Base-by-base conservation (phyloP, 2,329 filamentous ascomycete genomes). In the Trichoderma simmonsii region DNA sequence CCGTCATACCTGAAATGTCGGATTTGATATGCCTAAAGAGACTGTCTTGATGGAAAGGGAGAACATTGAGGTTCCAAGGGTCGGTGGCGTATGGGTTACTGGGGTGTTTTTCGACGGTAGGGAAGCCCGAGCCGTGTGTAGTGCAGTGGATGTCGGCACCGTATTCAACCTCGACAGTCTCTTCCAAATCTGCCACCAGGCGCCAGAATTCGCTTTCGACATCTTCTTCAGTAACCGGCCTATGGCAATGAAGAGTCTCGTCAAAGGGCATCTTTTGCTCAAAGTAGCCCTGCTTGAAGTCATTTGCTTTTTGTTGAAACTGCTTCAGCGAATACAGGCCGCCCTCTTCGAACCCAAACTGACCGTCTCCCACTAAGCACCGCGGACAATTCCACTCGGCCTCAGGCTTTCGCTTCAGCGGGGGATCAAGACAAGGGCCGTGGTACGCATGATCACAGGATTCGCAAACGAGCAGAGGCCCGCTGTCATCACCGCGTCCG, bases 1-100 rank as follows among this genome's bases (percentile, higher is more conserved):
- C 95, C 0, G 96, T 99, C 96, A 99, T 99, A 48, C 96, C 96
- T 2, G 96, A 98, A 68, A 99, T 97, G 79, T 99, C 96, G 0
- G 95, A 94, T 81, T 98, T 98, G 85, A 99, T 98, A 77, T 99
- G 93, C 63, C 95, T 90, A 84, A 99, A 99, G 1, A 99, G 85
- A 62, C 95, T 98, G 67, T 98, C 95, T 1, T 92, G 90, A 75
- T 97, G 91, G 67, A 98, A 90, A 0, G 96, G 96, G 73, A 98
- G 87, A 61, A 97, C 91, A 77, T 97, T 99, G 70, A 99, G 85
- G 77, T 99, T 99, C 96, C 96, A 99, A 0, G 93, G 92, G 81
- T 98, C 94, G 1, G 91, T 92, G 1, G 95, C 91, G 80, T 98
- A 97, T 0, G 92, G 87, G 79, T 98, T 93, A 62, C 91, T 89